Evolutionary conservation across 192 early-diverging fungal genomes (phyloP), one percentile per base, ranked within the genome.

Genomic region (Backusella tuberculispora): DNA sequence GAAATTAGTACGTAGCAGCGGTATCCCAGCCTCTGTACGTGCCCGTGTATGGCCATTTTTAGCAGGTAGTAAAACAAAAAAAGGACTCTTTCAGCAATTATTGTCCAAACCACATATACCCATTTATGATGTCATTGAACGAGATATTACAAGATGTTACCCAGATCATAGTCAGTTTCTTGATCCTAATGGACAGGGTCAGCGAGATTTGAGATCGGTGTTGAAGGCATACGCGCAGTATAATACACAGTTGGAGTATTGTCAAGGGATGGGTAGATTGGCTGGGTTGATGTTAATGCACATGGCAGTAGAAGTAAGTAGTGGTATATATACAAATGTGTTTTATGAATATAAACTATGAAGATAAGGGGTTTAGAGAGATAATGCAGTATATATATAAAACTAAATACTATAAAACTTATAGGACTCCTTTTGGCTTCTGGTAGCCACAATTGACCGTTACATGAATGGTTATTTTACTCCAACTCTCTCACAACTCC

Each of bases 241-340:
- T 81, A 95, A 98, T 76, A 86, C 86, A 1, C 76, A 82, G 26
- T 81, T 98, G 5, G 97, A 96, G 29, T 99, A 99, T 80, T 97
- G 96, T 77, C 97, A 98, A 78, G 97, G 97, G 7, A 97, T 98
- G 96, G 95, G 95, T 0, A 89, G 95, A 56, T 72, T 98, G 46
- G 97, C 91, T 6, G 96, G 96, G 0, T 88, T 95, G 85, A 90
- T 97, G 81, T 79, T 98, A 64, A 97, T 97, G 87, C 86, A 92
- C 10, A 89, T 95, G 85, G 77, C 87, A 9, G 85, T 90, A 26
- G 94, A 81, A 40, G 80, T 81, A 71, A 69, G 53, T 34, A 34
- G 56, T 24, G 24, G 1, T 34, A 34, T 34, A 34, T 34, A 34
- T 1, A 2, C 29, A 34, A 34, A 2, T 34, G 29, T 34, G 29